Evolutionary conservation across 305 asterid species (phyloP).

Genomic region (Fraxinus xanthoxyloides): DNA sequence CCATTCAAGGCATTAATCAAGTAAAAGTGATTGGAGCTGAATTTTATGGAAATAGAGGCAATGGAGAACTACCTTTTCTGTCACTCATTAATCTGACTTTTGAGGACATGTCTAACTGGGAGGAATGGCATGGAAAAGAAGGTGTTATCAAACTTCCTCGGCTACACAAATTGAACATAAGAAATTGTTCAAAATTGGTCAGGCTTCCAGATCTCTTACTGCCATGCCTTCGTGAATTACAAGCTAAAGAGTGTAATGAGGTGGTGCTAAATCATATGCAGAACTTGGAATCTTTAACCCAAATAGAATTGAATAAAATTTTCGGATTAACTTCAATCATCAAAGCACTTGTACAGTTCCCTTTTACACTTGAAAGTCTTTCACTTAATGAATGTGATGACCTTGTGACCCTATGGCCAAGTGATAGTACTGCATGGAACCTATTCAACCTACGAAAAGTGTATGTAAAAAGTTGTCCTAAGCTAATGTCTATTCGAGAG

Average conservation of each 20-base stretch:
- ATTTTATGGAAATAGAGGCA: neutral
- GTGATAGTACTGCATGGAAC: neutral
- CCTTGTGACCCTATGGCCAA: constrained; percentile 9
- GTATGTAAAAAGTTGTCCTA: neutral
- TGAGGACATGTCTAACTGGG: constrained; percentile 30
- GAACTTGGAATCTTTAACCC: neutral
- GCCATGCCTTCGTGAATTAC: neutral
- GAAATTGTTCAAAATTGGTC: constrained; percentile 6
- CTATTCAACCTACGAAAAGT: neutral
- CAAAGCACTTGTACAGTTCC: neutral
- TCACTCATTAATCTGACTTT: constrained; percentile 32
- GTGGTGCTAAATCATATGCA: neutral
- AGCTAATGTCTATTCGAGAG: neutral
- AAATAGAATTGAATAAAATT: neutral
- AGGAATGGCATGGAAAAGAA: constrained; percentile 20
- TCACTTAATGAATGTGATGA: neutral
- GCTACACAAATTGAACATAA: neutral
- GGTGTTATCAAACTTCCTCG: neutral
- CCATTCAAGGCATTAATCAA: too few species aligned
- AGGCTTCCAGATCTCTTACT: neutral
- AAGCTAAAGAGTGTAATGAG: neutral
- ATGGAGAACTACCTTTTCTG: constrained; percentile 19
- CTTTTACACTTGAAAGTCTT: neutral
- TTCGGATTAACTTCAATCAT: neutral
- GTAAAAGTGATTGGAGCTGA: too few species aligned